Evolutionary conservation across 768 basidiomycete species (phyloP).

Genomic region (Leccinum arenicola): DNA sequence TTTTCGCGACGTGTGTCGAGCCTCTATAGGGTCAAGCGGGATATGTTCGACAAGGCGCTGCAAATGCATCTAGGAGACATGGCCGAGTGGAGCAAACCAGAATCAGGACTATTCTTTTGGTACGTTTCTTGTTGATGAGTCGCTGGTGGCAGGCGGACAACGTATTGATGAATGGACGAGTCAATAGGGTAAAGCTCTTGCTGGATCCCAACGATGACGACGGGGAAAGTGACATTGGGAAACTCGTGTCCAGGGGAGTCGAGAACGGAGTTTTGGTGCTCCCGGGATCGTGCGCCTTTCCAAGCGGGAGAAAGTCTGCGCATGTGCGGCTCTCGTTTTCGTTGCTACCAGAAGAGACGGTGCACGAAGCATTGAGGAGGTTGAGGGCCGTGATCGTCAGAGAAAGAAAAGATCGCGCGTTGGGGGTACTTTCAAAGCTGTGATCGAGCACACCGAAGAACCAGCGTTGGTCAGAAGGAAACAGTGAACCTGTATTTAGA

Average conservation of each 20-base stretch:
- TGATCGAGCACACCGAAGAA: too few species aligned
- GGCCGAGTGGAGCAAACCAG: slow-evolving; percentile 63
- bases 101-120: not conserved
- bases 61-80: slow-evolving; percentile 66
- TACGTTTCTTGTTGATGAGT: not conserved
- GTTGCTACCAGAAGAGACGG: slow-evolving; percentile 50
- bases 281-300: slow-evolving; percentile 75
- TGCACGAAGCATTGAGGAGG: slow-evolving; percentile 63
- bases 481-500: too few species aligned
- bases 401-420: slow-evolving; percentile 7
- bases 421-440: not conserved
- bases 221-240: slow-evolving; percentile 56
- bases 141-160: not conserved
- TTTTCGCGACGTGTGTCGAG: slow-evolving; percentile 62
- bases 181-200: slow-evolving; percentile 59
- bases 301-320: slow-evolving; percentile 60
- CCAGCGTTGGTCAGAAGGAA: too few species aligned
- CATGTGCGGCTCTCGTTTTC: slow-evolving; percentile 79
- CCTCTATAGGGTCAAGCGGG: slow-evolving; percentile 65
- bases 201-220: slow-evolving; percentile 31
- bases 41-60: slow-evolving; percentile 70
- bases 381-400: slow-evolving; percentile 38
- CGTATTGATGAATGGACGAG: not conserved
- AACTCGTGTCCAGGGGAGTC: slow-evolving; percentile 63
- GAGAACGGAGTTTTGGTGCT: slow-evolving; percentile 77